Base-by-base conservation (phyloP, 73 alveolate species). In the Stentor roeselii region DNA sequence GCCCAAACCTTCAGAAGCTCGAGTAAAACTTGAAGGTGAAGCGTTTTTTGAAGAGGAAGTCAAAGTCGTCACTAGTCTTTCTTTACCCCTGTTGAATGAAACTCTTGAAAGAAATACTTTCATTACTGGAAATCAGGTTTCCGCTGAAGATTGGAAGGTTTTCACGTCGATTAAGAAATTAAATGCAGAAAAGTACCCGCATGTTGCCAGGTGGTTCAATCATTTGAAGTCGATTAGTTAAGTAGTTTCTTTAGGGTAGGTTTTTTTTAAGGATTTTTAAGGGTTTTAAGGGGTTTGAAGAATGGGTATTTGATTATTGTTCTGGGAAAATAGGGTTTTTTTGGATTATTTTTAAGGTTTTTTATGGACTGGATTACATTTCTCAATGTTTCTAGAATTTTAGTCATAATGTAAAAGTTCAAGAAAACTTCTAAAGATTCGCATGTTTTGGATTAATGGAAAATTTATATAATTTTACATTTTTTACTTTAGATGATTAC, bases 101-200 rank as follows among this genome's bases (percentile, higher is more conserved):
- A 75, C 75, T 82, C 87, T 90, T 76, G 86, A 83, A 74, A 83
- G n/a, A 40, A 86, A 90, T 82, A 76, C 91, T 75, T 90, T 78
- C 75, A 74, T 90, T 39, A 78, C 78, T 75, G 94, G 95, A 61
- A 90, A 83, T 87, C 89, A 86, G 60, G 93, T 90, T 76, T 59
- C 88, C 58, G 92, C 86, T 76, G 95, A 90, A 74, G 95, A 90
- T 87, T 87, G 91, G 88, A 84, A 83, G 78, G 74, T 90, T 39
- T 90, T 76, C 78, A 89, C 83, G 86, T 32, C 77, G 36, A 39
- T 90, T 30, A 91, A 90, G 87, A 82, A 82, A n/a, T 78, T 84
- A 58, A 86, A 82, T 60, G 78, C 76, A 78, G 95, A 87, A 42
- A 87, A 83, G 78, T 90, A 87, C 84, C 95, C 95, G 37, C 86